These are phyloP conservation scores for Fomitopsis betulina DNA, from an alignment of 1,284 basidiomycete genomes.

Conservation along the genomic window DNA sequence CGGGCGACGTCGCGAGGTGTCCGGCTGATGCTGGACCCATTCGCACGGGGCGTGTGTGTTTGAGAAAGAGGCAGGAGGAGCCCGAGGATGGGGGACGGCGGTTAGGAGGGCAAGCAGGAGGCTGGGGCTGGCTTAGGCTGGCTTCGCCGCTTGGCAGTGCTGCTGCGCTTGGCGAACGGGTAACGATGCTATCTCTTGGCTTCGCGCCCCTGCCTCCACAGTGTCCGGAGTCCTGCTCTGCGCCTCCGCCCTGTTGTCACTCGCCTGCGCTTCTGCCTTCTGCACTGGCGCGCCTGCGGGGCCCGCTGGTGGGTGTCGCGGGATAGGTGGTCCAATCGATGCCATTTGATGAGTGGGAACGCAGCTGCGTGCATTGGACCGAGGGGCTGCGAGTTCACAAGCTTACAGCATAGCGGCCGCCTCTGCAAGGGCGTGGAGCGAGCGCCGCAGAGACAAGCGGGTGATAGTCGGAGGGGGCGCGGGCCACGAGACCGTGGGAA, in stretches of 20 bases:
- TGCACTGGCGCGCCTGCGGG: not conserved
- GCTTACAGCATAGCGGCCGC: slow-evolving; percentile 2
- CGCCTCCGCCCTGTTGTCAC: not conserved
- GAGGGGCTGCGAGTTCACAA: not conserved
- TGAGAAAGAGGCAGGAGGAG: not conserved
- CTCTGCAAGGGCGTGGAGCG: not conserved
- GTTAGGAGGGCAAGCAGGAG: not conserved
- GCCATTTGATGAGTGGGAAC: not conserved
- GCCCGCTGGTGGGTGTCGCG: not conserved
- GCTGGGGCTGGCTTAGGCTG: not conserved
- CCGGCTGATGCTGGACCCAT: not conserved
- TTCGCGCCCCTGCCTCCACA: not conserved
- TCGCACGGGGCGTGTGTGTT: not conserved
- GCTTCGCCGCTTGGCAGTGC: not conserved
- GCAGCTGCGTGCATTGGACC: not conserved
- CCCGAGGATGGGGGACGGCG: not conserved
- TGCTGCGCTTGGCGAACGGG: not conserved
- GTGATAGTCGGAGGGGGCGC: not conserved
- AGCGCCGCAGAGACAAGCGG: not conserved
- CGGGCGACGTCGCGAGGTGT: slow-evolving; percentile 2
- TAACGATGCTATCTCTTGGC: slow-evolving; percentile 1
- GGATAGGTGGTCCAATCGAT: not conserved
- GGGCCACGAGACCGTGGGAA: not conserved
- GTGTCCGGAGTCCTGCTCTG: not conserved
- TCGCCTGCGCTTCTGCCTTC: not conserved